phyloP scores from a whole-genome alignment of 768 basidiomycete species.

The Hygrophoropsis aurantiaca region DNA sequence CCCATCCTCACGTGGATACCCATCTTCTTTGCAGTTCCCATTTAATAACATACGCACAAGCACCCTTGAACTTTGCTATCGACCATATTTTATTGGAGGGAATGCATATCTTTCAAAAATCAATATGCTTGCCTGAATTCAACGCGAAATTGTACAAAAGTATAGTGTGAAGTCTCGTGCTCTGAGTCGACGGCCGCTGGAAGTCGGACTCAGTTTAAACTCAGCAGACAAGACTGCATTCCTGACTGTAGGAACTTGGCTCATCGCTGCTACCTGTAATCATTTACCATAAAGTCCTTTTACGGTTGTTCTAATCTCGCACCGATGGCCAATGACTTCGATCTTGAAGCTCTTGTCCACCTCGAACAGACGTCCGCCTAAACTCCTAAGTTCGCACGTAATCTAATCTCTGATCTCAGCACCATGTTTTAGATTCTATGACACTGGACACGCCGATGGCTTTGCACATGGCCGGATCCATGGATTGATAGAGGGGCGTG shows the following conservation, averaged over 20 bases:
- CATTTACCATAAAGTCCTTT: no score
- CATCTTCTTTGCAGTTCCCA: slow-evolving; percentile 1
- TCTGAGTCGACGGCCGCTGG: no score
- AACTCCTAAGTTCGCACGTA: not conserved
- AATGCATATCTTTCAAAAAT: not conserved
- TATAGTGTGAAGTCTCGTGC: no score
- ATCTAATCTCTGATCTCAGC: slow-evolving; percentile 11
- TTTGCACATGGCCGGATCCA: slow-evolving; percentile 85
- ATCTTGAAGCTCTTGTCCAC: slow-evolving; percentile 59
- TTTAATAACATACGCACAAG: slow-evolving; percentile 6
- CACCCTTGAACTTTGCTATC: slow-evolving; percentile 4
- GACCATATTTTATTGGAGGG: not conserved
- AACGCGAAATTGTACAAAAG: no score
- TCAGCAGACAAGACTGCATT: no score
- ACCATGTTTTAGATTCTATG: slow-evolving; percentile 66
- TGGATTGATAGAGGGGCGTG: slow-evolving; percentile 87
- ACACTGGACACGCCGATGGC: slow-evolving; percentile 74
- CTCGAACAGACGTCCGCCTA: slow-evolving; percentile 60
- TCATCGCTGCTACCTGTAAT: no score
- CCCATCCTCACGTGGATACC: slow-evolving; percentile 6
- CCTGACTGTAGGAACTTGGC: no score
- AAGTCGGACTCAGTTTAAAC: no score
- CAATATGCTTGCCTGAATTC: no score
- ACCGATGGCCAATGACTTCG: slow-evolving; percentile 35
- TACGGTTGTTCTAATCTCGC: no score